These are phyloP conservation scores for Phialocephala subalpina DNA, from an alignment of 2,329 filamentous ascomycete genomes.

Conservation along the genomic window DNA sequence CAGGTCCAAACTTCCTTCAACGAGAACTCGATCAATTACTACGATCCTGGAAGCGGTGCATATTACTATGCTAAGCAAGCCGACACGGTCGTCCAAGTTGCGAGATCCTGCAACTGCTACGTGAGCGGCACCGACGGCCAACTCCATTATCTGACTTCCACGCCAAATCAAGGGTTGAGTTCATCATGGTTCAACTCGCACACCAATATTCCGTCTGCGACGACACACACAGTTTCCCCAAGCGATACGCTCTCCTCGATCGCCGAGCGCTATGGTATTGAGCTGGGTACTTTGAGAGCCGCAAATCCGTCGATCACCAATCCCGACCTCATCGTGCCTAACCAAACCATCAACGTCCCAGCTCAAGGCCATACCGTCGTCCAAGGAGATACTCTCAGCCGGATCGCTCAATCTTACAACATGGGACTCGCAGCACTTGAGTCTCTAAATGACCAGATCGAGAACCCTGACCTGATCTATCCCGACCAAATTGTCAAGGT, in stretches of 20 bases:
- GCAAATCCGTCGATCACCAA: conserved; percentile 9
- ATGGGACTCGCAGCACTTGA: neutral
- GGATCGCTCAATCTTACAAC: neutral
- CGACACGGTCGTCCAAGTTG: conserved; percentile 5
- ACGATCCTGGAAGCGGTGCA: conserved; percentile 8
- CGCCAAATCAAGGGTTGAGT: neutral
- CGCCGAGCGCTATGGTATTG: conserved; percentile 7
- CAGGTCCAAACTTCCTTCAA: conserved; percentile 10
- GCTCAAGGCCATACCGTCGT: conserved; percentile 11
- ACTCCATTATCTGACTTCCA: conserved; percentile 7
- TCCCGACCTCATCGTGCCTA: neutral
- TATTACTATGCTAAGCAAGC: conserved; percentile 9
- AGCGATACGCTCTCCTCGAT: neutral
- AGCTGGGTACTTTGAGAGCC: neutral
- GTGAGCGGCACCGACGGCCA: conserved; percentile 2
- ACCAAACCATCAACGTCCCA: neutral
- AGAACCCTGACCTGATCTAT: neutral
- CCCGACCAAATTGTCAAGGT: conserved; percentile 13
- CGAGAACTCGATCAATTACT: conserved; percentile 8
- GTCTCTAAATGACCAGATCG: conserved; percentile 11
- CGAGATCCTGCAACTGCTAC: conserved; percentile 14
- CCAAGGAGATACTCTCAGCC: conserved; percentile 6
- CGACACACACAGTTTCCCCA: neutral
- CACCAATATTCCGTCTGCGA: conserved; percentile 3
- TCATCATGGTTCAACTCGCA: neutral